These are phyloP conservation scores for Straminergon stramineum DNA, from an alignment of 225 moss, liverwort and hornwort species.

Conservation along the genomic window DNA sequence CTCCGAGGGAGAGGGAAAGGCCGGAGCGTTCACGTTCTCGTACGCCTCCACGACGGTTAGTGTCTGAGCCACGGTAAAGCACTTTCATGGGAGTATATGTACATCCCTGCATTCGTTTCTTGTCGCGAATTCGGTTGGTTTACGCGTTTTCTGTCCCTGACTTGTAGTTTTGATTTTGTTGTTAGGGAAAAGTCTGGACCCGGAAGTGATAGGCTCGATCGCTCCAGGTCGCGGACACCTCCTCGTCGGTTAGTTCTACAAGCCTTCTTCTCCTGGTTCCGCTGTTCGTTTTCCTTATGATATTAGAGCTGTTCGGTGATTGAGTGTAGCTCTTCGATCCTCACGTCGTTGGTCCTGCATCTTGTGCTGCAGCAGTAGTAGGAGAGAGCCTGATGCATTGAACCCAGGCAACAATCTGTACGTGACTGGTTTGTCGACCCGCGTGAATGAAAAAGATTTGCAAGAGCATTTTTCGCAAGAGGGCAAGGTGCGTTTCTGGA, in stretches of 20 bases:
- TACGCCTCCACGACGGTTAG: slow-evolving; percentile 77
- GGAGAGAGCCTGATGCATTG: slow-evolving; percentile 77
- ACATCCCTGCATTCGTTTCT: not conserved
- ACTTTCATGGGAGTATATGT: not conserved
- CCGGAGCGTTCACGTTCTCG: slow-evolving; percentile 82
- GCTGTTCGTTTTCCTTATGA: not conserved
- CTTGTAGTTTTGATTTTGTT: not conserved
- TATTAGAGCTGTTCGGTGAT: not conserved
- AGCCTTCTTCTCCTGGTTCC: not conserved
- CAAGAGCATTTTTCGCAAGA: slow-evolving; percentile 88
- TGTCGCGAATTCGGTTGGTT: not conserved
- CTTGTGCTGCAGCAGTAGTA: slow-evolving; percentile 1
- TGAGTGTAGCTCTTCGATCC: not conserved
- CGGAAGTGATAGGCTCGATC: slow-evolving; percentile 21
- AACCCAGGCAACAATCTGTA: slow-evolving; percentile 92
- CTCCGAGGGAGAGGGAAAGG: slow-evolving; percentile 58
- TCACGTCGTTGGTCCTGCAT: not conserved
- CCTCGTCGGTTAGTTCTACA: slow-evolving; percentile 31
- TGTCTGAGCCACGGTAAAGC: slow-evolving; percentile 6
- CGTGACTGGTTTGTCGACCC: slow-evolving; percentile 87
- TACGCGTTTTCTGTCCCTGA: not conserved
- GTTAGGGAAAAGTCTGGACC: slow-evolving; percentile 29
- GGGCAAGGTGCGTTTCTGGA: slow-evolving; percentile 58
- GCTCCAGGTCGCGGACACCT: slow-evolving; percentile 45
- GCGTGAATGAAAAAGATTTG: slow-evolving; percentile 90